These are phyloP conservation scores for Eutypella sp. DNA, from an alignment of 2,329 filamentous ascomycete genomes.

Conservation along the genomic window DNA sequence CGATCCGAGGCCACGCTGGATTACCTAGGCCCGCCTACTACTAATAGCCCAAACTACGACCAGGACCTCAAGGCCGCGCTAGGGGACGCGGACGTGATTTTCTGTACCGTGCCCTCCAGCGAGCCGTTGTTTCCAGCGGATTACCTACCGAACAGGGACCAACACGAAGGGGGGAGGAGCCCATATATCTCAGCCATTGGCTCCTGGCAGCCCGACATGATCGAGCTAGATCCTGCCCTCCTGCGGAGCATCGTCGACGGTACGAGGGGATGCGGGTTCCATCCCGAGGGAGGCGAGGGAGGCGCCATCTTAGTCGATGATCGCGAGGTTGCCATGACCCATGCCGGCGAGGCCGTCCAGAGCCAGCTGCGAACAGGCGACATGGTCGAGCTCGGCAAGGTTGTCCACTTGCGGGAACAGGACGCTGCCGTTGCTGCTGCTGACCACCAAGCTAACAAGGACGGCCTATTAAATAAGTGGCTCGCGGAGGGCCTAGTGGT, in stretches of 20 bases:
- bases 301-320: conserved; percentile 45
- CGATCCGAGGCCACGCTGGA: conserved; percentile 25
- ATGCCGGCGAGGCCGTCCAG: conserved; percentile 63
- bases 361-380: conserved; percentile 52
- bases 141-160: conserved; percentile 37
- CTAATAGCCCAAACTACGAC: neutral
- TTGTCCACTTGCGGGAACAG: neutral
- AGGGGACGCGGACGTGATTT: conserved; percentile 52
- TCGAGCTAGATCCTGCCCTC: conserved; percentile 61
- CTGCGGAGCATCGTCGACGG: conserved; percentile 42
- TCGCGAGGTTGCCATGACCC: conserved; percentile 53
- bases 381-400: conserved; percentile 57
- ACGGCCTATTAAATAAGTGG: conserved; percentile 49
- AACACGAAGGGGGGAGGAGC: conserved; percentile 19
- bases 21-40: conserved; percentile 31
- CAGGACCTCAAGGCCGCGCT: conserved; percentile 50
- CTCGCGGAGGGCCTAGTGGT: conserved; percentile 59
- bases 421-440: conserved; percentile 5
- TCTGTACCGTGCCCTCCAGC: conserved; percentile 57
- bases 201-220: conserved; percentile 56
- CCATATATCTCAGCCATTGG: conserved; percentile 47
- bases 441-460: conserved; percentile 20
- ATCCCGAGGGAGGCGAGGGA: conserved; percentile 45
- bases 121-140: conserved; percentile 52
- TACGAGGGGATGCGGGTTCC: conserved; percentile 54